Percentiles rank a stretch among this genome's conserved stretches.
phyloP scores from a whole-genome alignment of 495 filamentous ascomycete species.

The Haplographium delicatum region DNA sequence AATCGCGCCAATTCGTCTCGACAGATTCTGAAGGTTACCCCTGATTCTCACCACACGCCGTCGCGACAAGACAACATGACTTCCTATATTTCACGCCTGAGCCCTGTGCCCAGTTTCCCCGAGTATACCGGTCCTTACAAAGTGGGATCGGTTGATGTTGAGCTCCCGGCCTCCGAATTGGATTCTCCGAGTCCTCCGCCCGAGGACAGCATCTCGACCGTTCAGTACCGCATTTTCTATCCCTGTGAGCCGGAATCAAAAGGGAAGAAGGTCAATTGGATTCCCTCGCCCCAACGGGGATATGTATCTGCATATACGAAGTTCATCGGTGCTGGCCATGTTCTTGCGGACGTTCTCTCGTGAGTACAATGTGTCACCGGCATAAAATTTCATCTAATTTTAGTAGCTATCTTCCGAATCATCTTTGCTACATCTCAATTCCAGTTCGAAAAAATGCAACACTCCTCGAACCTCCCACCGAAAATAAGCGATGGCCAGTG shows the following conservation, averaged over 20 bases:
- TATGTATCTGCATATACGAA: constrained; percentile 62
- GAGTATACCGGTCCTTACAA: constrained; percentile 65
- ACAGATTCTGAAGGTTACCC: neutral
- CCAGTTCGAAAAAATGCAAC: constrained; percentile 45
- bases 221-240: constrained; percentile 74
- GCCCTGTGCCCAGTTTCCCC: constrained; percentile 59
- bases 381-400: neutral
- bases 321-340: constrained; percentile 55
- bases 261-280: constrained; percentile 50
- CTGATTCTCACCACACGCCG: neutral
- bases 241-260: constrained; percentile 46
- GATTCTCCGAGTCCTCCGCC: constrained; percentile 44
- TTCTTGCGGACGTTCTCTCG: constrained; percentile 54
- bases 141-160: constrained; percentile 70
- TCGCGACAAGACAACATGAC: constrained; percentile 16
- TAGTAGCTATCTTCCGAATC: constrained; percentile 51
- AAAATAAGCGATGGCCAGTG: constrained; percentile 58
- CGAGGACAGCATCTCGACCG: constrained; percentile 50
- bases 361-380: constrained; percentile 33
- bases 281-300: constrained; percentile 65
- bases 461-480: constrained; percentile 25
- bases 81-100: constrained; percentile 37
- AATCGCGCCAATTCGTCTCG: too few relatives aligned
- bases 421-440: constrained; percentile 62
- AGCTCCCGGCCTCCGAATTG: constrained; percentile 61